Conservation (phyloP, 2,329 filamentous ascomycete species). For the Ophiognomonia clavigignenti-juglandacearum region DNA sequence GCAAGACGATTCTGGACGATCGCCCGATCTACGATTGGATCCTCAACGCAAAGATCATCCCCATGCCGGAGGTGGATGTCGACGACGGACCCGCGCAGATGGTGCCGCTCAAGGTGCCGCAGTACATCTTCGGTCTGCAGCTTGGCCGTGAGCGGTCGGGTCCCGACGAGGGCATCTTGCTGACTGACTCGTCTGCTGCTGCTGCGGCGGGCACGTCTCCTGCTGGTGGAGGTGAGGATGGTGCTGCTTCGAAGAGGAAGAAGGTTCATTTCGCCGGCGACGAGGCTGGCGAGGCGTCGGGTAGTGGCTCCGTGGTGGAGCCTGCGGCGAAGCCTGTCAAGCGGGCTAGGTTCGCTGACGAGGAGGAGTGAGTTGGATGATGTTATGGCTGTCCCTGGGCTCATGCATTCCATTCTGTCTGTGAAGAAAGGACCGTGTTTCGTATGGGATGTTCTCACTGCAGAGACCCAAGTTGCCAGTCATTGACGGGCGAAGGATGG, state of each 20-base stretch:
- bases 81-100: slow-evolving; percentile 41
- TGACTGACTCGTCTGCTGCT: slow-evolving; percentile 20
- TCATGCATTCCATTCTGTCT: too few relatives aligned
- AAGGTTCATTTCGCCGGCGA: neutral
- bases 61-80: slow-evolving; percentile 20
- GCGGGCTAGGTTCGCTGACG: too few relatives aligned
- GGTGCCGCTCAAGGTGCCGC: slow-evolving; percentile 38
- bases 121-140: slow-evolving; percentile 46
- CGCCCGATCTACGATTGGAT: slow-evolving; percentile 55
- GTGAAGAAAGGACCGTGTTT: too few relatives aligned
- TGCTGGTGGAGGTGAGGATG: neutral
- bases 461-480: too few relatives aligned
- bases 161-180: slow-evolving; percentile 42
- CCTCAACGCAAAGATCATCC: slow-evolving; percentile 42
- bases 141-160: slow-evolving; percentile 36
- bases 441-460: too few relatives aligned
- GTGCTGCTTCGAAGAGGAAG: neutral
- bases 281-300: neutral
- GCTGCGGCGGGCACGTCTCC: neutral
- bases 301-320: too few relatives aligned
- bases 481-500: too few relatives aligned
- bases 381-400: too few relatives aligned
- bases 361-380: too few relatives aligned
- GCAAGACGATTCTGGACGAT: slow-evolving; percentile 55
- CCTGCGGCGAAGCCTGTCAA: too few relatives aligned